Evolutionary conservation across 148 eudicot genomes (phyloP), one percentile per base, ranked within the genome.

Genomic region (Rhododendron ferrugineum): DNA sequence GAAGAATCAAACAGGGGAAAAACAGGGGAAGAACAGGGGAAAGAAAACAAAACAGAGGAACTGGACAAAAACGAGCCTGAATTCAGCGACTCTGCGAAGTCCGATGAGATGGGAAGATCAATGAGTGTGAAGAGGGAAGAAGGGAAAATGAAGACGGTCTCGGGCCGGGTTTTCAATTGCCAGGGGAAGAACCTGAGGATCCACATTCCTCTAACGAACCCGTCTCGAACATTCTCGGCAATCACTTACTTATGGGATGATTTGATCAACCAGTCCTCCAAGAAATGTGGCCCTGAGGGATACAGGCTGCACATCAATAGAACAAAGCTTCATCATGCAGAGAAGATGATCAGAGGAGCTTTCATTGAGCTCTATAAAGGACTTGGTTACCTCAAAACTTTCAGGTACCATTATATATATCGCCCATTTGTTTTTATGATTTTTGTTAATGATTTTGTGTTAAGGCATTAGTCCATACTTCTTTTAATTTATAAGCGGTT

Each of bases 271-370:
- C 94, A 92, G 82, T 91, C 95, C 2, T 91, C 99, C 30, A 95
- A 88, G 83, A 97, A 95, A 91, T 78, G 86, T 64, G 90, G 91
- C 66, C 84, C 92, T 0, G 91, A 92, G 80, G 93, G 91, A 84
- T 85, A 76, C 49, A 93, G 85, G 79, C 81, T 95, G 46, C 98
- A 92, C 75, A 87, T 95, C 85, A 95, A 92, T 79, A 94, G 90
- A 89, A 91, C 88, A 68, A 95, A 94, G 89, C 90, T 97, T 30
- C 94, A 89, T 18, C 98, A 97, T 81, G 98, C 99, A 3, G 96
- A 93, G 88, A 97, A 97, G 90, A 95, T 95, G 98, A 95, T 97
- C 40, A 84, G 90, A 87, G 95, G 98, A 42, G 99, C 99, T 83
- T 92, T 95, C 81, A 87, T 95, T 88, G 99, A 97, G 89, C 92